These are phyloP conservation scores for Echinochloa phyllopogon DNA, from an alignment of 176 grass and related monocot species.

Conservation along the genomic window DNA sequence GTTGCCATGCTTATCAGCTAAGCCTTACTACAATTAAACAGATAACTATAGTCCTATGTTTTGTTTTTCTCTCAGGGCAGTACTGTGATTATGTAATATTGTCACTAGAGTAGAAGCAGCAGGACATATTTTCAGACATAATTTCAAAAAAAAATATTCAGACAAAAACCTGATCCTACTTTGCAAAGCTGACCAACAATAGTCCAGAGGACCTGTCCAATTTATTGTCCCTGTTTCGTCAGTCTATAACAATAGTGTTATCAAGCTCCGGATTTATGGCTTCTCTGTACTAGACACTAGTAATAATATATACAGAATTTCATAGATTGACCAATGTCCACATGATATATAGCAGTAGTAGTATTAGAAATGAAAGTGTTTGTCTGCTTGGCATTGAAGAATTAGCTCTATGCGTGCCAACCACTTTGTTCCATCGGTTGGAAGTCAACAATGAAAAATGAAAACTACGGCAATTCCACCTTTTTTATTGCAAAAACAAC, in stretches of 20 bases:
- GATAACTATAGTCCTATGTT: no score
- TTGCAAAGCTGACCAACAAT: constrained; percentile 3
- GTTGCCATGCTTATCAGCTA: not conserved
- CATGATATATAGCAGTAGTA: not conserved
- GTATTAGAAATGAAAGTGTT: not conserved
- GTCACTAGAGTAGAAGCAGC: not conserved
- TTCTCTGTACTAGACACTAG: not conserved
- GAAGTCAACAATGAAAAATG: constrained; percentile 3
- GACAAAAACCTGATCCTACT: constrained; percentile 11
- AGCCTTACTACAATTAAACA: not conserved
- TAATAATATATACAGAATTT: not conserved
- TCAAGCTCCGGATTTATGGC: not conserved
- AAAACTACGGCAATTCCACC: not conserved
- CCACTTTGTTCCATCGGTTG: not conserved
- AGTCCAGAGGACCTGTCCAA: constrained; percentile 30
- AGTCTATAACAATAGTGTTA: not conserved
- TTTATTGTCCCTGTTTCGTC: constrained; percentile 32
- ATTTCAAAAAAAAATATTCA: not conserved
- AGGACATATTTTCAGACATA: not conserved
- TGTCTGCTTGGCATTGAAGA: not conserved
- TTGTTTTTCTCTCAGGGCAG: not conserved
- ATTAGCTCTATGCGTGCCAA: not conserved
- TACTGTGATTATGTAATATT: not conserved
- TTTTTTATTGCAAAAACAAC: not conserved
- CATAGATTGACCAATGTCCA: not conserved